phyloP scores from a whole-genome alignment of 225 moss, liverwort and hornwort species.

The Lunularia cruciata region DNA sequence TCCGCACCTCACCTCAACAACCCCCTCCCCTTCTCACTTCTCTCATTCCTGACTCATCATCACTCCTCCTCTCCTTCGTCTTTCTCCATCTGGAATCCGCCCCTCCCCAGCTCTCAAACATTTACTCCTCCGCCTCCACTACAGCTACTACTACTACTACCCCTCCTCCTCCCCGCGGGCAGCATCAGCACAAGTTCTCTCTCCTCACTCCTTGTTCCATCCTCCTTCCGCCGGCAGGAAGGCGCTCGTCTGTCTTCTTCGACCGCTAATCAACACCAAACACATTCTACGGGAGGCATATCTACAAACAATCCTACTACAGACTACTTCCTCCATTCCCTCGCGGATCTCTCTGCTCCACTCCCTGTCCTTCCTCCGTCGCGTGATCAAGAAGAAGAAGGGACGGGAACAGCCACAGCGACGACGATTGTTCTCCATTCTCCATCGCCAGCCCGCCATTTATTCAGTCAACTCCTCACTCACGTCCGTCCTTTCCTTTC shows the following conservation, averaged over 20 bases:
- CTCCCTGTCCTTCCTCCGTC: not conserved
- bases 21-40: not conserved
- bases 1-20: not conserved
- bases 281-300: too few relatives aligned
- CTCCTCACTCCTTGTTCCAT: not conserved
- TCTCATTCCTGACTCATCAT: not conserved
- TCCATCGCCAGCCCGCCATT: not conserved
- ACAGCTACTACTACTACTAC: too few relatives aligned
- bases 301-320: not conserved
- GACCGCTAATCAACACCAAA: not conserved
- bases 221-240: not conserved
- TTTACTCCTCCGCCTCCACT: not conserved
- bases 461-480: constrained; percentile 7
- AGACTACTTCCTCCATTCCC: not conserved
- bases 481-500: not conserved
- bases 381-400: constrained; percentile 12
- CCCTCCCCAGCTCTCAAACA: constrained; percentile 14
- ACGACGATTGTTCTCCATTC: not conserved
- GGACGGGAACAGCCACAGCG: not conserved
- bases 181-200: constrained; percentile 5
- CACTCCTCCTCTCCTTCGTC: constrained; percentile 2
- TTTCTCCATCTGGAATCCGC: constrained; percentile 13
- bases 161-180: constrained; percentile 19
- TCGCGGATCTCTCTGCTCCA: not conserved
- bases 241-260: too few relatives aligned